Evolutionary conservation across 805 yeast species (phyloP).

Genomic region (Lachancea thermotolerans): DNA sequence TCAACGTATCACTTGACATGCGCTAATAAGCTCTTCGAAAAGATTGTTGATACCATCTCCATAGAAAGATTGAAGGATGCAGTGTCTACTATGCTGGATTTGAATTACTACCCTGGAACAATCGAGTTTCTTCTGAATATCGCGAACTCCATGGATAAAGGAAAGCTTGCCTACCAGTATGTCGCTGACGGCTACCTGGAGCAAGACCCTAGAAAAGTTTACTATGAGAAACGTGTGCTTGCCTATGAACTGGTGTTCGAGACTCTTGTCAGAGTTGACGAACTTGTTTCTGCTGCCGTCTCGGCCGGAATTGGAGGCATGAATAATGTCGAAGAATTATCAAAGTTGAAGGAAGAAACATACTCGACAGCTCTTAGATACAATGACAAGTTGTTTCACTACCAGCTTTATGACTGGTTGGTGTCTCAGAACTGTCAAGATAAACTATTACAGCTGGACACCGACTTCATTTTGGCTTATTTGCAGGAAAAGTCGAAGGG

Average conservation of each 20-base stretch:
- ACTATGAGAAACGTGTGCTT: constrained; percentile 46
- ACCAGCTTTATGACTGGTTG: constrained; percentile 89
- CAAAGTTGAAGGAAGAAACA: constrained; percentile 58
- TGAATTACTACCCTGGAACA: constrained; percentile 79
- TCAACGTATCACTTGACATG: constrained; percentile 58
- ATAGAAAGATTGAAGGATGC: constrained; percentile 79
- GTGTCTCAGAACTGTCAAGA: constrained; percentile 71
- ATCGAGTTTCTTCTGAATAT: constrained; percentile 73
- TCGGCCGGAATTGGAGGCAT: constrained; percentile 17
- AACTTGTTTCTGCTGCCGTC: constrained; percentile 42
- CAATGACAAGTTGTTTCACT: constrained; percentile 82
- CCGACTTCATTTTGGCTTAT: constrained; percentile 73
- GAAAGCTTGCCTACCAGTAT: constrained; percentile 51
- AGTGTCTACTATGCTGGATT: constrained; percentile 64
- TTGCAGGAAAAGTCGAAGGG: constrained; percentile 59
- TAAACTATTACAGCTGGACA: constrained; percentile 68
- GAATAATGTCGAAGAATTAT: constrained; percentile 37
- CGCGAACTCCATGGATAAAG: constrained; percentile 61
- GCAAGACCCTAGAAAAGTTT: constrained; percentile 45
- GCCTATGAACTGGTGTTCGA: constrained; percentile 72
- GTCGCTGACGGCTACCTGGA: constrained; percentile 44
- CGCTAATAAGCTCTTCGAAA: constrained; percentile 70
- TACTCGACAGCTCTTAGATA: constrained; percentile 68
- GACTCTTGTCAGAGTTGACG: constrained; percentile 65
- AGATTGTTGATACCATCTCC: constrained; percentile 70